phyloP scores from a whole-genome alignment of 148 eudicot genomes.

The Persicaria maculosa region DNA sequence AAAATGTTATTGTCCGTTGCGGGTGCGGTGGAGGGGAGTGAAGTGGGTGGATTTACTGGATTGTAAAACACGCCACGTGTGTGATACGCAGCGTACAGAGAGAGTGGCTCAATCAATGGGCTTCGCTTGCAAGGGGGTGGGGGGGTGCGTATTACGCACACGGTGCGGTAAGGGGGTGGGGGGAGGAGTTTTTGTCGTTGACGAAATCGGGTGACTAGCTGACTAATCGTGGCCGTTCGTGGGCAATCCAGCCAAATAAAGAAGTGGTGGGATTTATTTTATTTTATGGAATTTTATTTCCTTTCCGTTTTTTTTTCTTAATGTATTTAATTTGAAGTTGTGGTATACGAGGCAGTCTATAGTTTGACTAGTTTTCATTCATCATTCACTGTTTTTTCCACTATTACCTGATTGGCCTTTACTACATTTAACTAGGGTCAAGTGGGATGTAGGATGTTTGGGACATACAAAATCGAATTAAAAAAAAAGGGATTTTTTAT shows the following conservation, averaged over 20 bases:
- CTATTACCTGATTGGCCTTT: too few relatives aligned
- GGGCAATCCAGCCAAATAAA: not conserved
- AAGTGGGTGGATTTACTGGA: too few relatives aligned
- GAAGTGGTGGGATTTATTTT: not conserved
- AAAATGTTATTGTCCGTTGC: too few relatives aligned
- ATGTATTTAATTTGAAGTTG: not conserved
- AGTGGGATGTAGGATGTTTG: too few relatives aligned
- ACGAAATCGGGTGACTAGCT: not conserved
- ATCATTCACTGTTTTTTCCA: too few relatives aligned
- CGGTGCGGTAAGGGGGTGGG: not conserved
- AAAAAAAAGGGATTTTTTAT: too few relatives aligned
- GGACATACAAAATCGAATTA: too few relatives aligned
- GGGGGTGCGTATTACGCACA: not conserved
- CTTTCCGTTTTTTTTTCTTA: too few relatives aligned
- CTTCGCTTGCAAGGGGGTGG: not conserved
- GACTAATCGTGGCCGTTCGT: slow-evolving; percentile 1
- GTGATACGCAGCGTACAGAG: not conserved
- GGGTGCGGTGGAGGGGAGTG: too few relatives aligned
- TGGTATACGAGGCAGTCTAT: not conserved
- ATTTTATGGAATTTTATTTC: not conserved
- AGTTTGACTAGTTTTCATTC: not conserved
- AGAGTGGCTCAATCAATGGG: not conserved
- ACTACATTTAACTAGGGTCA: too few relatives aligned
- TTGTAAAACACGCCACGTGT: too few relatives aligned
- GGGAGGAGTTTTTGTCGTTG: not conserved